These are phyloP conservation scores for Fusarium hostae DNA, from an alignment of 2,329 filamentous ascomycete species.

Conservation along the genomic window DNA sequence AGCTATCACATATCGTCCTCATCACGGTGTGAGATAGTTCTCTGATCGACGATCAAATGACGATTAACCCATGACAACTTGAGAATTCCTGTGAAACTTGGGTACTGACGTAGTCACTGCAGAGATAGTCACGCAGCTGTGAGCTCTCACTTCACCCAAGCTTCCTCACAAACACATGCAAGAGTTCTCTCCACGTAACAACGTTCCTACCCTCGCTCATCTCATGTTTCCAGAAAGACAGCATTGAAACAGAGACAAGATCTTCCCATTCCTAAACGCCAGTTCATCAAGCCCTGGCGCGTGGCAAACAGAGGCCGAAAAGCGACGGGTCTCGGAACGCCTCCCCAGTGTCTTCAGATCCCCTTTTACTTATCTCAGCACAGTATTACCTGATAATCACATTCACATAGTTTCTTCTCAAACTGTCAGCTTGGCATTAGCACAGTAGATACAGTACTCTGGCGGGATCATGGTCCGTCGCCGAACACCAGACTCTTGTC, in stretches of 20 bases:
- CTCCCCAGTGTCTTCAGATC: not conserved
- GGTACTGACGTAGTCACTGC: not conserved
- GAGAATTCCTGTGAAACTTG: slow-evolving; percentile 3
- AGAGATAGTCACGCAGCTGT: not conserved
- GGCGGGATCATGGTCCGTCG: slow-evolving; percentile 2
- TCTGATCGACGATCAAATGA: not conserved
- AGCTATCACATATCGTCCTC: slow-evolving; percentile 1
- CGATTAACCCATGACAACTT: not conserved
- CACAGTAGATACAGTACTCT: not conserved
- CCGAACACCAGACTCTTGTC: slow-evolving; percentile 22
- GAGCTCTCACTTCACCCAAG: not conserved
- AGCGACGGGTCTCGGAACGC: slow-evolving; percentile 10
- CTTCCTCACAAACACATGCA: not conserved
- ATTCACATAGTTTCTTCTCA: slow-evolving; percentile 8
- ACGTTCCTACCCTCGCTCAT: slow-evolving; percentile 24
- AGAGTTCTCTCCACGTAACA: not conserved
- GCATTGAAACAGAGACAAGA: slow-evolving; percentile 23
- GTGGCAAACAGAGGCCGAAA: slow-evolving; percentile 34
- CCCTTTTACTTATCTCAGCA: not conserved
- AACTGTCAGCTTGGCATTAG: slow-evolving; percentile 14
- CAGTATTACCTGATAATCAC: slow-evolving; percentile 4
- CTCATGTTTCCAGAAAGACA: slow-evolving; percentile 33
- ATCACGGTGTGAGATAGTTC: not conserved
- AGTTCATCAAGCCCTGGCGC: slow-evolving; percentile 14
- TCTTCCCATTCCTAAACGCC: slow-evolving; percentile 32